Conservation (phyloP, 305 asterid genomes). For the Ruellia speciosa region DNA sequence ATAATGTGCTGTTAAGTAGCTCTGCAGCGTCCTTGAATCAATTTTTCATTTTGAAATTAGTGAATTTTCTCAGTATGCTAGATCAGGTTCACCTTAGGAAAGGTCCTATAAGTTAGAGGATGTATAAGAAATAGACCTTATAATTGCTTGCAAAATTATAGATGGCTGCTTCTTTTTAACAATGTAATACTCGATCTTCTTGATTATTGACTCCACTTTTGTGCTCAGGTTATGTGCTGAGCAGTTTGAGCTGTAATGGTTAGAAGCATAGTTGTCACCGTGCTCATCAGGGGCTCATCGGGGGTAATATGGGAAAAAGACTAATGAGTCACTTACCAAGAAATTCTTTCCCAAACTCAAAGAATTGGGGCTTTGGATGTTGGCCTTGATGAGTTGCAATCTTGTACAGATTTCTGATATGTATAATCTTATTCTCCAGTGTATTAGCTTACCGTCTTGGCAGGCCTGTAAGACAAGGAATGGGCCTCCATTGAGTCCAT, state of each 20-base stretch:
- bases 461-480: too few relatives aligned
- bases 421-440: neutral
- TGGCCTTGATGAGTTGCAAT: slow-evolving; percentile 16
- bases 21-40: too few relatives aligned
- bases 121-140: too few relatives aligned
- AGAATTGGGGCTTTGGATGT: slow-evolving; percentile 4
- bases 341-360: slow-evolving; percentile 5
- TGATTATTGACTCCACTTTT: neutral
- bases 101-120: too few relatives aligned
- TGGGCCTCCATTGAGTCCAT: too few relatives aligned
- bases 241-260: slow-evolving; percentile 21
- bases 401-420: neutral
- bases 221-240: slow-evolving; percentile 33
- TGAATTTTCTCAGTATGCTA: too few relatives aligned
- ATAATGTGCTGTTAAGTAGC: too few relatives aligned
- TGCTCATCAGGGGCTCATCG: slow-evolving; percentile 1
- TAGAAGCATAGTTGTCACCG: neutral
- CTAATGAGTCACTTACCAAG: neutral
- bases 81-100: too few relatives aligned
- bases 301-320: neutral
- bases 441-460: too few relatives aligned
- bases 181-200: neutral
- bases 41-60: too few relatives aligned
- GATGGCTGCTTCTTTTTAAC: neutral
- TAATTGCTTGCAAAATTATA: neutral